Evolutionary conservation across 495 filamentous ascomycete species (phyloP), one percentile per base, ranked within the genome.

Genomic region (Extremus antarcticus): DNA sequence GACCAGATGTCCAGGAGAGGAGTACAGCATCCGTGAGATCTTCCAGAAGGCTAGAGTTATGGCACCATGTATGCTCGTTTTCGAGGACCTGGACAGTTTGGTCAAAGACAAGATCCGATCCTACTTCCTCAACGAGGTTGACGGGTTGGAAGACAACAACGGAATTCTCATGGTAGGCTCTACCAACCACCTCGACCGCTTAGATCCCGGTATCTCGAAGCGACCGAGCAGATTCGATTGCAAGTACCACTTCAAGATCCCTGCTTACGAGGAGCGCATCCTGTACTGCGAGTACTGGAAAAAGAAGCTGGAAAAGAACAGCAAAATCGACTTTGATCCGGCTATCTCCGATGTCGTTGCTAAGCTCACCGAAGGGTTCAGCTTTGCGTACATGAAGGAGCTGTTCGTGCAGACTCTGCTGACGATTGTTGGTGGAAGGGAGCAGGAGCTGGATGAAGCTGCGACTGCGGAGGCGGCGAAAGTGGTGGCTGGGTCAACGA

Each of bases 91-190:
- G 21, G 83, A 86, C 60, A 80, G 75, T 32, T 66, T 85, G 15
- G 74, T 85, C 11, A 72, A 68, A 1, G 71, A 73, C 43, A 55
- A 53, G 9, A 75, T 79, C 20, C 68, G 81, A 13, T 77, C 72
- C 53, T 86, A 82, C 67, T 87, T 87, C 62, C 72, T 87, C 49
- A 87, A 87, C 61, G 80, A 87, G 58, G 75, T 86, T 2, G 83
- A 87, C 57, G 84, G 84, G 0, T 68, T 87, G 20, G 80, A 80
- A 57, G 57, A 54, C 16, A 71, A 71, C 51, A 64, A 71, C 45
- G 68, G 68, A 23, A 70, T 71, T 32, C 57, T 69, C 17, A 71
- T 71, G 67, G 59, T 71, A 23, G 67, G 62, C 13, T 60, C 55
- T 23, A 71, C 66, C 4, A 71, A 71, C 50, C 63, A 69, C 51